Evolutionary conservation across 1,284 basidiomycete species (phyloP).

Genomic region (Ustanciosporium gigantosporum): DNA sequence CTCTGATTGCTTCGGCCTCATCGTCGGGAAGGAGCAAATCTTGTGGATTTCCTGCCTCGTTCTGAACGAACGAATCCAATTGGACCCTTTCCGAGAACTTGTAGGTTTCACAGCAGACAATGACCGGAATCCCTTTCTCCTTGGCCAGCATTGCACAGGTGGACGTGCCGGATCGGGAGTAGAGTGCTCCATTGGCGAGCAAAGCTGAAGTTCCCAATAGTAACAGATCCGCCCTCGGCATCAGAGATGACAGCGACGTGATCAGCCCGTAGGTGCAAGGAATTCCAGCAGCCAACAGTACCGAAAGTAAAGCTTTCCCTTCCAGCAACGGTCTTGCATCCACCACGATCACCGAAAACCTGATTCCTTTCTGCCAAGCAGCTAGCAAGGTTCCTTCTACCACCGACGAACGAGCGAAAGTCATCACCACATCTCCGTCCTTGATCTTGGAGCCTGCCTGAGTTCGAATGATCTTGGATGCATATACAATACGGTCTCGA

Average conservation of each 20-base stretch:
- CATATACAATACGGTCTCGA: slow-evolving; percentile 87
- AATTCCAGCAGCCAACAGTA: slow-evolving; percentile 74
- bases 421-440: slow-evolving; percentile 87
- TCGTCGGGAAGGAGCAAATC: slow-evolving; percentile 36
- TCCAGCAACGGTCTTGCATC: slow-evolving; percentile 91
- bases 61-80: slow-evolving; percentile 91
- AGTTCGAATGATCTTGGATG: slow-evolving; percentile 89
- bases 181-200: slow-evolving; percentile 91
- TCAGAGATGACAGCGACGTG: slow-evolving; percentile 80
- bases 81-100: slow-evolving; percentile 94
- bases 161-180: slow-evolving; percentile 90
- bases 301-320: slow-evolving; percentile 73
- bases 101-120: slow-evolving; percentile 97
- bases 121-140: slow-evolving; percentile 83
- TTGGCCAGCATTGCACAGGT: slow-evolving; percentile 95
- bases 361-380: slow-evolving; percentile 67
- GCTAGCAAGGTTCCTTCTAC: slow-evolving; percentile 86
- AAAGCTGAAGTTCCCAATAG: slow-evolving; percentile 91
- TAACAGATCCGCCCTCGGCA: slow-evolving; percentile 77
- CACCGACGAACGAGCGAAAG: slow-evolving; percentile 91
- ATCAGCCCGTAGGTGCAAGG: slow-evolving; percentile 90
- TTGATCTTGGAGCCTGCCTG: slow-evolving; percentile 85
- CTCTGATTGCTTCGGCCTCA: slow-evolving; percentile 5
- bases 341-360: slow-evolving; percentile 89
- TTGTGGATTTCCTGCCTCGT: slow-evolving; percentile 70